Evolutionary conservation across 305 asterid species (phyloP), one percentile per base, ranked within the genome.

Genomic region (Fraxinus dipetala): DNA sequence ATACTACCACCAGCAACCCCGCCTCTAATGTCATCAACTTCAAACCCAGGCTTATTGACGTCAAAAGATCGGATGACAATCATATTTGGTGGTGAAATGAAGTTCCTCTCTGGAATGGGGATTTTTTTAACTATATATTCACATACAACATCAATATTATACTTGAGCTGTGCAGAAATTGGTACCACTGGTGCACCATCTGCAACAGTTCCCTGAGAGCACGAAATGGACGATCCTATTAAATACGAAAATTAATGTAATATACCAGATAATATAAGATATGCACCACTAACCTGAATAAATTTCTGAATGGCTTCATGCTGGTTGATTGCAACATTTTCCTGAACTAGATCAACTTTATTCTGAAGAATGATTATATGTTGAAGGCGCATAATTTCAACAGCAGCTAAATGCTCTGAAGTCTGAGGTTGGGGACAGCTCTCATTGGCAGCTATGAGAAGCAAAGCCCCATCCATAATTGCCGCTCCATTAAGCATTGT

Each of bases 401-500:
- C 90, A 67, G 99, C 99, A 84, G 98, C 99, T 75, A 95, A 89
- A 79, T 95, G 99, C 80, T 95, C 99, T 28, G 97, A 93, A 43
- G 99, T 95, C 90, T 95, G 99, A 85, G 99, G 99, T 79, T 95
- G 99, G 38, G 99, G 99, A 85, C 99, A 95, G 73, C 97, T 95
- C 85, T 95, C 99, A 84, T 95, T 95, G 83, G 99, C 99, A 82
- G 99, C 99, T 83, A 95, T 95, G 48, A 95, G 97, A 83, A 95
- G 98, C 75, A 95, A 84, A 61, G 99, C 99, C 28, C 99, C 99
- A 80, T 95, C 99, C 99, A 95, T 95, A 76, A 95, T 95, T 72
- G 99, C 98, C 3, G 99, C 99, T 82, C 99, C 99, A 75, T 95
- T 95, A 89, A 95, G 99, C 99, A 95, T 95, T 3, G 99, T 95